Conservation (phyloP, 768 basidiomycete genomes). For the Glaciozyma antarctica region DNA sequence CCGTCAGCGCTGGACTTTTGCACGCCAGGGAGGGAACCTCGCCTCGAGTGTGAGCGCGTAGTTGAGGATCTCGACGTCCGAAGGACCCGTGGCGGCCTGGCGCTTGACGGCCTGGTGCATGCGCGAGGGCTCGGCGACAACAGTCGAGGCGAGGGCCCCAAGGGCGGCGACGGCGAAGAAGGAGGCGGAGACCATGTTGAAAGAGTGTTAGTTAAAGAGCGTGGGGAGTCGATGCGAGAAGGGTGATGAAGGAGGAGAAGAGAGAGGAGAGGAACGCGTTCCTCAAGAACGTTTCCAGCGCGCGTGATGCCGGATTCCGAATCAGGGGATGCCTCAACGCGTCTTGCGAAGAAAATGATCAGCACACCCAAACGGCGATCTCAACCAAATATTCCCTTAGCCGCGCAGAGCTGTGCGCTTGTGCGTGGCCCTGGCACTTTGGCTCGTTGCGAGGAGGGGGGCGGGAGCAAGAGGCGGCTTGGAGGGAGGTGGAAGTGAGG, state of each 20-base stretch:
- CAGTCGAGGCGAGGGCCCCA: constrained; percentile 7
- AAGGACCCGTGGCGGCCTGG: constrained; percentile 8
- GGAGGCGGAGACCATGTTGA: constrained; percentile 4
- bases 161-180: constrained; percentile 15
- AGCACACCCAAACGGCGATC: too few relatives aligned
- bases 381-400: too few relatives aligned
- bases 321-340: too few relatives aligned
- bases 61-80: constrained; percentile 25
- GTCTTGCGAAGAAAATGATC: too few relatives aligned
- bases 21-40: not conserved
- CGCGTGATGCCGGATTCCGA: too few relatives aligned
- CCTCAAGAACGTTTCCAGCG: too few relatives aligned
- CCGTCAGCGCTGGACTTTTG: not conserved
- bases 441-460: too few relatives aligned
- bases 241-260: not conserved
- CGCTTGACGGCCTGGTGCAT: constrained; percentile 11
- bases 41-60: constrained; percentile 21
- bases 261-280: not conserved
- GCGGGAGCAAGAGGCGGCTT: too few relatives aligned
- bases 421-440: too few relatives aligned
- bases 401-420: too few relatives aligned
- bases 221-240: not conserved
- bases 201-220: not conserved
- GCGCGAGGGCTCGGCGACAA: not conserved
- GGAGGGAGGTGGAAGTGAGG: too few relatives aligned